These are phyloP conservation scores for Aspergillus novofumigatus DNA, from an alignment of 2,329 filamentous ascomycete genomes.

Conservation along the genomic window DNA sequence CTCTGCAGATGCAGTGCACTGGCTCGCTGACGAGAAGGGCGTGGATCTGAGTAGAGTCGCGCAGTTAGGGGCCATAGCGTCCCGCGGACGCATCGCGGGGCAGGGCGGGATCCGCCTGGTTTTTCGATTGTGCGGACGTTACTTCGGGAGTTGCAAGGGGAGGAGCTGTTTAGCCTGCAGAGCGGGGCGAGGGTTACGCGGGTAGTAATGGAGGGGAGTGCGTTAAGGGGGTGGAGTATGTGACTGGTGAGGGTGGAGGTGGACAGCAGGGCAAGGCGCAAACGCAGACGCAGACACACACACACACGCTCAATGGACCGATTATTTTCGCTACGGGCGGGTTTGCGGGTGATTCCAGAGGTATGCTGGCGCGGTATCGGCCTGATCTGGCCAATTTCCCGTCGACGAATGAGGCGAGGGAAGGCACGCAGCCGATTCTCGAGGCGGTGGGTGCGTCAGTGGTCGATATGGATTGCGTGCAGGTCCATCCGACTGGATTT, in stretches of 20 bases:
- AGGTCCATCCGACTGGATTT: slow-evolving; percentile 64
- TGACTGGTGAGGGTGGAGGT: slow-evolving; percentile 9
- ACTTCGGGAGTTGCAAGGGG: slow-evolving; percentile 48
- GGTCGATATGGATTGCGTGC: slow-evolving; percentile 50
- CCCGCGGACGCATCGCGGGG: slow-evolving; percentile 56
- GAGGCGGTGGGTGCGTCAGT: slow-evolving; percentile 38
- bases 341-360: slow-evolving; percentile 59
- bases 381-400: slow-evolving; percentile 58
- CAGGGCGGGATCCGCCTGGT: slow-evolving; percentile 53
- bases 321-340: slow-evolving; percentile 61
- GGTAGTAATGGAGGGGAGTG: slow-evolving; percentile 32
- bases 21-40: slow-evolving; percentile 55
- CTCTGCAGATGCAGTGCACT: slow-evolving; percentile 51
- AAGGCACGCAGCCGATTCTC: slow-evolving; percentile 49
- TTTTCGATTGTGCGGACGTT: slow-evolving; percentile 56
- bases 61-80: slow-evolving; percentile 57
- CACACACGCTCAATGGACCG: slow-evolving; percentile 44
- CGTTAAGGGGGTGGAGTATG: slow-evolving; percentile 54
- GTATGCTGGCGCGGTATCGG: slow-evolving; percentile 53
- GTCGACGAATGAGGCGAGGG: slow-evolving; percentile 59
- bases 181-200: slow-evolving; percentile 52
- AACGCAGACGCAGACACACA: slow-evolving; percentile 22
- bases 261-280: neutral
- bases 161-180: slow-evolving; percentile 49
- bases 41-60: slow-evolving; percentile 58